Evolutionary conservation across 2,329 filamentous ascomycete genomes (phyloP).

Genomic region (Penicillium concentricum): DNA sequence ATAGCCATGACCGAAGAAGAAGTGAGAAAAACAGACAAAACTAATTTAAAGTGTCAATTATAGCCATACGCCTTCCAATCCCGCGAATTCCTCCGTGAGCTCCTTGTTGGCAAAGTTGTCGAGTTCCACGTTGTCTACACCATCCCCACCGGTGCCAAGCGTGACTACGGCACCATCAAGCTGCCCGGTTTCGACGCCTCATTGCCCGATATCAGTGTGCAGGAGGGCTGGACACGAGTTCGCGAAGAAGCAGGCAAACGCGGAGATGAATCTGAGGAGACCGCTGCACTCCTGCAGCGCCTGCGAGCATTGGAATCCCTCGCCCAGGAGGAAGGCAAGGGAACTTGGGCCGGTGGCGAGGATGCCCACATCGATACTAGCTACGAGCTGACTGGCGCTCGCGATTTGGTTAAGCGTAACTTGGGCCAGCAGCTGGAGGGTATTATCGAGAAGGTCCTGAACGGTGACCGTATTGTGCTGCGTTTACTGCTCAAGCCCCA

Average conservation of each 20-base stretch:
- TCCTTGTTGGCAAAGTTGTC: conserved; percentile 81
- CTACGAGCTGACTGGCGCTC: conserved; percentile 76
- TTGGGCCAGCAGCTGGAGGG: conserved; percentile 83
- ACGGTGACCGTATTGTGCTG: conserved; percentile 84
- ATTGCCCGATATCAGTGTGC: conserved; percentile 78
- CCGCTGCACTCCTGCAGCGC: conserved; percentile 68
- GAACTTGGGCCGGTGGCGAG: conserved; percentile 70
- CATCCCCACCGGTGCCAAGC: conserved; percentile 72
- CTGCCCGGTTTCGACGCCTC: conserved; percentile 68
- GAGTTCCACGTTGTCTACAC: conserved; percentile 85
- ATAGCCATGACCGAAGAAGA: background rate
- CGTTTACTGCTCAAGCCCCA: conserved; percentile 76
- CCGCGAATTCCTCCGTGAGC: conserved; percentile 82
- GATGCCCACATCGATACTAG: conserved; percentile 69
- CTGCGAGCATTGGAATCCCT: conserved; percentile 74
- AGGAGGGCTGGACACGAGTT: conserved; percentile 89
- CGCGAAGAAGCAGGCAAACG: conserved; percentile 84
- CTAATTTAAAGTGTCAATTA: background rate
- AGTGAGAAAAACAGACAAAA: background rate
- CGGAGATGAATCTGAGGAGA: conserved; percentile 81
- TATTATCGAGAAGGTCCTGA: conserved; percentile 86
- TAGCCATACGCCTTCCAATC: conserved; percentile 87
- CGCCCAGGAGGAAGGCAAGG: conserved; percentile 76
- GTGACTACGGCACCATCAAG: conserved; percentile 82
- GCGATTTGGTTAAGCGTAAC: conserved; percentile 73